Base-by-base conservation (phyloP, 2,329 filamentous ascomycete genomes). In the Fusarium sp. region DNA sequence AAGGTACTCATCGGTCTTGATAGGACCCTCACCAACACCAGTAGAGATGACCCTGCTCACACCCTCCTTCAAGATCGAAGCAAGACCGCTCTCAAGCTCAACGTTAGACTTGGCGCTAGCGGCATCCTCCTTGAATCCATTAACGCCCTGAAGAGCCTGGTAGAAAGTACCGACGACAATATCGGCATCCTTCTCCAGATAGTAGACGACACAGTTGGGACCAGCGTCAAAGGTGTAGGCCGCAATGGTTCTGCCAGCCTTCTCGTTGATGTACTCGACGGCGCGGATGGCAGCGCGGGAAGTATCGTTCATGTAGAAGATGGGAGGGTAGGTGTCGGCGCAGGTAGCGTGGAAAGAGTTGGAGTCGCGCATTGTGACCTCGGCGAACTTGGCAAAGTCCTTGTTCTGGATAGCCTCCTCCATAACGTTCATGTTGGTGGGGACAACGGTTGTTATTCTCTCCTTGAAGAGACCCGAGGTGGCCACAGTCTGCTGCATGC, bases 161-260 rank as follows among this genome's bases (percentile, higher is more conserved):
- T 93, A 92, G 81, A 99, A 92, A 1, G 90, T 88, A 10, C 94
- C 95, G 0, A 94, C 88, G 5, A 98, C 91, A 5, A 86, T 81
- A 42, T 87, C 86, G 67, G 90, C 87, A 72, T 97, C 88, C 84
- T 95, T 86, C 77, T 95, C 92, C 40, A 95, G 87, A 78, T 97
- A 98, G 85, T 99, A 99, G 51, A 99, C 90, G 51, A 99, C 97
- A 40, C 94, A 94, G 81, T 99, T 99, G 56, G 96, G 96, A 53
- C 96, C 96, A 0, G 96, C 96, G 78, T 99, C 96, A 76, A 98
- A 99, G 0, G 96, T 99, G 81, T 99, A 99, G 5, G 96, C 96
- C 5, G 93, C 94, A 18, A 98, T 87, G 0, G 88, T 90, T 82
- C 90, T 91, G 55, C 93, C 94, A 6, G 92, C 93, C 24, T 87